A percentile compares a stretch with the other conserved stretches of the same genome.
phyloP scores from a whole-genome alignment of 2,329 filamentous ascomycete genomes.

The Emergomyces pasteurianus region DNA sequence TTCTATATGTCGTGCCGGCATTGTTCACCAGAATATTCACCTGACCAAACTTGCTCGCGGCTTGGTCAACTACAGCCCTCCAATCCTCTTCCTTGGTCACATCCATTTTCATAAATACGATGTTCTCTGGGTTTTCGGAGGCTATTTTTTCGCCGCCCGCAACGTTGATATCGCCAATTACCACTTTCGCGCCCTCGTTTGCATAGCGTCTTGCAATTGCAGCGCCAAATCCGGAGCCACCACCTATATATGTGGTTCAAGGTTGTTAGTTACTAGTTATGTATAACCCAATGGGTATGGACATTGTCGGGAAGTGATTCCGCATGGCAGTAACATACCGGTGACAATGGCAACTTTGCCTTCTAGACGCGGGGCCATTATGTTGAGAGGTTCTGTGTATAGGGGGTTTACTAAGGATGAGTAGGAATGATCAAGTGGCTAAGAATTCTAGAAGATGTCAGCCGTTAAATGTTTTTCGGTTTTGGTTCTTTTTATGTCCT shows the following conservation, averaged over 20 bases:
- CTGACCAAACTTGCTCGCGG: slow-evolving; percentile 20
- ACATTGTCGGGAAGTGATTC: neutral
- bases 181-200: slow-evolving; percentile 31
- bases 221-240: slow-evolving; percentile 32
- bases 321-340: slow-evolving; percentile 18
- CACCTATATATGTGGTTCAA: slow-evolving; percentile 19
- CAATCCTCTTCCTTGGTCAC: slow-evolving; percentile 25
- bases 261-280: neutral
- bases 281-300: neutral
- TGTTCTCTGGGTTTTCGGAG: slow-evolving; percentile 17
- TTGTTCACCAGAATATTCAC: slow-evolving; percentile 39
- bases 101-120: slow-evolving; percentile 25
- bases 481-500: neutral
- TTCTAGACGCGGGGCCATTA: slow-evolving; percentile 22
- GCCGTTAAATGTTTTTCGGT: neutral
- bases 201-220: slow-evolving; percentile 30
- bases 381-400: neutral
- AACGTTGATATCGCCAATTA: slow-evolving; percentile 31
- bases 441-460: neutral
- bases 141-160: slow-evolving; percentile 23
- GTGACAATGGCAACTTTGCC: slow-evolving; percentile 37
- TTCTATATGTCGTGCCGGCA: slow-evolving; percentile 32
- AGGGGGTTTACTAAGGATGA: neutral
- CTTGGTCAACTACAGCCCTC: slow-evolving; percentile 20
- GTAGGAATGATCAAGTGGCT: neutral